phyloP scores from a whole-genome alignment of 176 grass and related monocot genomes.

The Ensete ventricosum region DNA sequence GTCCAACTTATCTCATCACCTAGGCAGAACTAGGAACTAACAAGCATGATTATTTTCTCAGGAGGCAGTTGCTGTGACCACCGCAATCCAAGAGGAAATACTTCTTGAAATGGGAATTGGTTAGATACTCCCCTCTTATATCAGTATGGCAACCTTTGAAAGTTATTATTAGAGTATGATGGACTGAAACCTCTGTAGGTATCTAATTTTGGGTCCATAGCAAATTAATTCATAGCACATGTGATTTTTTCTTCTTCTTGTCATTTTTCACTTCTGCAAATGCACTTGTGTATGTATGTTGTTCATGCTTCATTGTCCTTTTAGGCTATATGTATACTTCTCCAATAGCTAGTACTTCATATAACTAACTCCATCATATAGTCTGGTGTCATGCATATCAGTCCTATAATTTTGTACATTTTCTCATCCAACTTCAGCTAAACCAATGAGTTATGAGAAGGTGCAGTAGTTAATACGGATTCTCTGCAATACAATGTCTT shows the following conservation, averaged over 20 bases:
- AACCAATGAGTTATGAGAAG: background rate
- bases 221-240: background rate
- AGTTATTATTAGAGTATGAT: background rate
- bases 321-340: background rate
- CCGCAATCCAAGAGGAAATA: slow-evolving; percentile 72
- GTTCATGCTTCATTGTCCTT: background rate
- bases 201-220: background rate
- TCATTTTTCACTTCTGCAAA: background rate
- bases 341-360: background rate
- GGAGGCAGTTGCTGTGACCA: slow-evolving; percentile 76
- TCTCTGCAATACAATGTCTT: background rate
- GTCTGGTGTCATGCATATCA: no score
- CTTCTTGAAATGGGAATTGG: slow-evolving; percentile 70
- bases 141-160: background rate
- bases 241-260: background rate
- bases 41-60: slow-evolving; percentile 1
- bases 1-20: background rate
- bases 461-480: background rate
- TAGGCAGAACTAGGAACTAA: background rate
- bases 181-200: background rate
- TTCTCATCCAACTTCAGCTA: background rate
- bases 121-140: slow-evolving; percentile 9
- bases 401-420: no score
- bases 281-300: background rate
- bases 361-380: no score